Base-by-base conservation (phyloP, 176 grass and related monocot genomes). In the Juncus effusus region DNA sequence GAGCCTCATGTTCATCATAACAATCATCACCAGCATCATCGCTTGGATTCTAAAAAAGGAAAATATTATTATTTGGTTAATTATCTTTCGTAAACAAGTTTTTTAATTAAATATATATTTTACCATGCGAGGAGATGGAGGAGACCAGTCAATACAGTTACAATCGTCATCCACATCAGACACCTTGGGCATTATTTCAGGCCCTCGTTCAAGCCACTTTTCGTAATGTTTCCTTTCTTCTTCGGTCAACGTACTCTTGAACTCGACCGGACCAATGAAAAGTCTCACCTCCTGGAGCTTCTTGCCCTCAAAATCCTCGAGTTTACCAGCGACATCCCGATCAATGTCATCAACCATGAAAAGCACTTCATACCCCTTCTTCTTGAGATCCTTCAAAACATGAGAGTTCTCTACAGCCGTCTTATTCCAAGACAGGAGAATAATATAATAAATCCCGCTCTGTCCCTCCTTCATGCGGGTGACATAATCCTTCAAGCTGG, bases 261-360 rank as follows among this genome's bases (percentile, higher is more conserved):
- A 91, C 69, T 97, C 93, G 0, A 97, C 93, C 0, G 91, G 85
- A 4, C 93, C n/a, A n/a, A n/a, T n/a, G n/a, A n/a, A n/a, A n/a
- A n/a, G n/a, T n/a, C n/a, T n/a, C n/a, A n/a, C n/a, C n/a, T n/a
- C n/a, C 1, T 76, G 80, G 0, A 87, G 76, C 80, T 79, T 87
- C 80, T 87, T 83, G 71, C 85, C 85, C 13, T 89, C 85, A 65
- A 84, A 0, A 84, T 60, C n/a, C n/a, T n/a, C n/a, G n/a, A n/a
- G n/a, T n/a, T n/a, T n/a, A n/a, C n/a, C n/a, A n/a, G n/a, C n/a
- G 4, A 77, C 81, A 71, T 84, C 80, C 77, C 81, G 81, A 42
- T 89, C 85, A 54, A 89, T 84, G 55, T 77, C 81, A 47, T n/a
- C n/a, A 41, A 89, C 81, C 86, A 85, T 85, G 86, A 89, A 89